Evolutionary conservation across 169 alveolate genomes (phyloP).

Genomic region (Plasmodium falciparum): DNA sequence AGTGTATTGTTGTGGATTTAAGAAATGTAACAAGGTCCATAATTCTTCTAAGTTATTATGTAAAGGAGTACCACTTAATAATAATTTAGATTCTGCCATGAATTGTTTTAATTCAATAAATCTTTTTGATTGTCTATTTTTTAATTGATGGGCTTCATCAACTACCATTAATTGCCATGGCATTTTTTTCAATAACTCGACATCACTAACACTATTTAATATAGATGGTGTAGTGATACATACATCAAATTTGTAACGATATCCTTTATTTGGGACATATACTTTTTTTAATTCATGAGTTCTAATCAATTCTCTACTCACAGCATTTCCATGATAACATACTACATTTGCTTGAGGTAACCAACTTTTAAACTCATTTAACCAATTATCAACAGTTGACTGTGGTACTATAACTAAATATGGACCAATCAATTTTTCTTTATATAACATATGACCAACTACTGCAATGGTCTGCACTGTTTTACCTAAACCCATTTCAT

Average conservation of each 20-base stretch:
- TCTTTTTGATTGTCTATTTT: slow-evolving; percentile 91
- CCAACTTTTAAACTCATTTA: slow-evolving; percentile 95
- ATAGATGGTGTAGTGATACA: slow-evolving; percentile 93
- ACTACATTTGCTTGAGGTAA: slow-evolving; percentile 94
- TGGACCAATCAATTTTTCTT: slow-evolving; percentile 92
- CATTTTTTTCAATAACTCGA: slow-evolving; percentile 89
- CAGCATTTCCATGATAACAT: slow-evolving; percentile 94
- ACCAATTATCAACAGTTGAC: slow-evolving; percentile 97
- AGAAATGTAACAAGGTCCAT: slow-evolving; percentile 96
- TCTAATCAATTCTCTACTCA: slow-evolving; percentile 91
- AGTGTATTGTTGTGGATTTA: slow-evolving; percentile 93
- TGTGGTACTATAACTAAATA: slow-evolving; percentile 96
- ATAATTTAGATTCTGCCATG: slow-evolving; percentile 90
- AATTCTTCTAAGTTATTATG: slow-evolving; percentile 96
- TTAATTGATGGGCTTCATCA: slow-evolving; percentile 96
- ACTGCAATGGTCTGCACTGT: slow-evolving; percentile 95
- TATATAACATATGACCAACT: slow-evolving; percentile 91
- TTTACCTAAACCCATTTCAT: slow-evolving; percentile 97
- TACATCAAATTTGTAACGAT: slow-evolving; percentile 88
- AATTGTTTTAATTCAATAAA: slow-evolving; percentile 91
- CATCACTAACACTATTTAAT: slow-evolving; percentile 89
- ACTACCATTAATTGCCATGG: slow-evolving; percentile 94
- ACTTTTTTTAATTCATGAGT: slow-evolving; percentile 87
- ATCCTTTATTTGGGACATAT: slow-evolving; percentile 86
- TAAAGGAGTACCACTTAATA: slow-evolving; percentile 97